Evolutionary conservation across 1,139 yeast species (phyloP).

Genomic region (Maudiozyma humilis): DNA sequence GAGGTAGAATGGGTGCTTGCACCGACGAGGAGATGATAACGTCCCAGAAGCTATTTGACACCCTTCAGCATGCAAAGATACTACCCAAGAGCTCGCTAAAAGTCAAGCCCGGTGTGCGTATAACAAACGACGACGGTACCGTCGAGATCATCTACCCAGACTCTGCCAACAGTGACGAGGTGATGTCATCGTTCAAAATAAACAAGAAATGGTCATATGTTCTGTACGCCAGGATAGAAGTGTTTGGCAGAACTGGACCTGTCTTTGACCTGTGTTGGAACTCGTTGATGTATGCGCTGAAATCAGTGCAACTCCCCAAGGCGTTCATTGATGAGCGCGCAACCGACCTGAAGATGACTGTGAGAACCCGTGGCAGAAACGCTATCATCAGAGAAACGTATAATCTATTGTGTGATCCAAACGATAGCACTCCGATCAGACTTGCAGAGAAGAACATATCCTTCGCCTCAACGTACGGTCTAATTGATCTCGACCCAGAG

Average conservation of each 20-base stretch:
- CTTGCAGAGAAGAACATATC: slow-evolving; percentile 37
- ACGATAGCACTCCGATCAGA: slow-evolving; percentile 29
- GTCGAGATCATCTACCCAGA: slow-evolving; percentile 38
- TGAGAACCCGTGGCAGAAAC: slow-evolving; percentile 45
- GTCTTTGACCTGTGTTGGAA: slow-evolving; percentile 71
- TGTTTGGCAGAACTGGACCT: slow-evolving; percentile 77
- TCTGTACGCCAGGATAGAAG: slow-evolving; percentile 65
- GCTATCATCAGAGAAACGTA: slow-evolving; percentile 40
- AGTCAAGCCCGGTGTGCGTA: slow-evolving; percentile 44
- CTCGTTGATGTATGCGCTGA: slow-evolving; percentile 57
- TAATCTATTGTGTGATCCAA: slow-evolving; percentile 40
- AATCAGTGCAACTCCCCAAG: slow-evolving; percentile 53
- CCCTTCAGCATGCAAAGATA: slow-evolving; percentile 46
- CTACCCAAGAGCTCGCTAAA: slow-evolving; percentile 41
- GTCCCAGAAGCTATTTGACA: slow-evolving; percentile 60
- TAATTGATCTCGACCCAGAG: slow-evolving; percentile 39
- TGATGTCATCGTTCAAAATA: slow-evolving; percentile 17
- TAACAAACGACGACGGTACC: slow-evolving; percentile 36
- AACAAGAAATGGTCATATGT: slow-evolving; percentile 51
- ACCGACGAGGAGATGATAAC: slow-evolving; percentile 83
- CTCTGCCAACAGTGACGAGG: slow-evolving; percentile 14
- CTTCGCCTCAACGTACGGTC: slow-evolving; percentile 59
- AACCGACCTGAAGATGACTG: slow-evolving; percentile 43
- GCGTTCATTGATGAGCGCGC: slow-evolving; percentile 55
- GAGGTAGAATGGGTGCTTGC: slow-evolving; percentile 77